These are phyloP conservation scores for Murraya koenigii DNA, from an alignment of 345 rosid genomes.

Conservation along the genomic window DNA sequence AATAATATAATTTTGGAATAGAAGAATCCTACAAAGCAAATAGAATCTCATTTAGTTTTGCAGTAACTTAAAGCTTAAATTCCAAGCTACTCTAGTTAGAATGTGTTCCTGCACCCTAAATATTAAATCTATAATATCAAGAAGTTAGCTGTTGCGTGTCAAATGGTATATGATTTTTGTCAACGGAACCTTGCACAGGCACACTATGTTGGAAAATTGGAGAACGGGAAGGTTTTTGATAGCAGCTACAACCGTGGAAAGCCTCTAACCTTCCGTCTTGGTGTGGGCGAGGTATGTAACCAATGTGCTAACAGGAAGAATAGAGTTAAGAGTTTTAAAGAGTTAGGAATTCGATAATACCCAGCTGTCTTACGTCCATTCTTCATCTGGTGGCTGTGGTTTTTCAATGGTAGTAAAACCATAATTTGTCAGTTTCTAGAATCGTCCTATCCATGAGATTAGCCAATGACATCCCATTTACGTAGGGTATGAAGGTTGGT, in stretches of 20 bases:
- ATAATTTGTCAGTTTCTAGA: background rate
- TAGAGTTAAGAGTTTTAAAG: background rate
- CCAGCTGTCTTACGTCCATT: background rate
- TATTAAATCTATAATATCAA: background rate
- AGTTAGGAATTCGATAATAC: background rate
- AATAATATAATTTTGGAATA: background rate
- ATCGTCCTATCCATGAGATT: background rate
- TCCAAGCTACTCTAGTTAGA: background rate
- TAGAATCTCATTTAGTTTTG: background rate
- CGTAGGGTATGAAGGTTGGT: too few relatives aligned
- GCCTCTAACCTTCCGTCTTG: conserved; percentile 75
- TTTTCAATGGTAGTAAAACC: background rate
- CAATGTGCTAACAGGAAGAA: background rate
- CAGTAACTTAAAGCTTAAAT: background rate
- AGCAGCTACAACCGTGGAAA: conserved; percentile 91
- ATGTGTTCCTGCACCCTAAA: background rate
- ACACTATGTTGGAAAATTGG: conserved; percentile 84
- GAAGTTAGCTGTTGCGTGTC: background rate
- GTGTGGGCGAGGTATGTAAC: conserved; percentile 78
- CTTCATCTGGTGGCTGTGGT: background rate
- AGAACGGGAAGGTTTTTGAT: conserved; percentile 80
- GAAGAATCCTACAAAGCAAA: background rate
- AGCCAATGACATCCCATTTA: background rate
- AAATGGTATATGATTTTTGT: background rate
- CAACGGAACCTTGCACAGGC: conserved; percentile 38